phyloP scores from a whole-genome alignment of 176 grass and related monocot genomes.

The Triticum timopheevii region DNA sequence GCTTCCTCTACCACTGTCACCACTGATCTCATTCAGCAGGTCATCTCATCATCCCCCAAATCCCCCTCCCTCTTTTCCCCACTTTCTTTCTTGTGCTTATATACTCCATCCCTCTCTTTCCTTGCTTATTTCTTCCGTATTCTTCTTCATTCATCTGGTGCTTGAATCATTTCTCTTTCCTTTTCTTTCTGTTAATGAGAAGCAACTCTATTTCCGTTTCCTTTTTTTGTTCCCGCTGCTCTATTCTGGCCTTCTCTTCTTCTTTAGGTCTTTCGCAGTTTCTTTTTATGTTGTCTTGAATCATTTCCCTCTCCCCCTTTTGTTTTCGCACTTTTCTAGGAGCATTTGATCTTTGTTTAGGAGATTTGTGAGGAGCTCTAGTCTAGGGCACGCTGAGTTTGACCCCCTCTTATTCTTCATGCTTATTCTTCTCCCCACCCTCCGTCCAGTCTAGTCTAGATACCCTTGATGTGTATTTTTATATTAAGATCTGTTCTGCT shows the following conservation, averaged over 20 bases:
- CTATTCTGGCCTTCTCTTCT: neutral
- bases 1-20: slow-evolving; percentile 71
- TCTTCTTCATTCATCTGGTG: neutral
- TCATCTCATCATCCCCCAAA: slow-evolving; percentile 47
- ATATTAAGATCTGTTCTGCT: slow-evolving; percentile 4
- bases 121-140: neutral
- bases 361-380: neutral
- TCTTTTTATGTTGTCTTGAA: no score
- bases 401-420: neutral
- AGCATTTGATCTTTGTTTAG: neutral
- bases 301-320: no score
- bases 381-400: neutral
- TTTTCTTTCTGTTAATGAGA: no score
- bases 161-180: neutral
- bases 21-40: slow-evolving; percentile 96
- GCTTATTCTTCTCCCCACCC: no score
- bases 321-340: no score
- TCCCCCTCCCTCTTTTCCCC: neutral
- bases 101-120: neutral
- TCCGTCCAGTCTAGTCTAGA: no score
- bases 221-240: neutral
- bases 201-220: no score
- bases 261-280: neutral
- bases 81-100: neutral
- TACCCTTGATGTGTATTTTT: no score